Percentiles rank a stretch among this genome's conserved stretches.
Conservation (phyloP, 176 grass and related monocot species). For the Musa troglodytarum region DNA sequence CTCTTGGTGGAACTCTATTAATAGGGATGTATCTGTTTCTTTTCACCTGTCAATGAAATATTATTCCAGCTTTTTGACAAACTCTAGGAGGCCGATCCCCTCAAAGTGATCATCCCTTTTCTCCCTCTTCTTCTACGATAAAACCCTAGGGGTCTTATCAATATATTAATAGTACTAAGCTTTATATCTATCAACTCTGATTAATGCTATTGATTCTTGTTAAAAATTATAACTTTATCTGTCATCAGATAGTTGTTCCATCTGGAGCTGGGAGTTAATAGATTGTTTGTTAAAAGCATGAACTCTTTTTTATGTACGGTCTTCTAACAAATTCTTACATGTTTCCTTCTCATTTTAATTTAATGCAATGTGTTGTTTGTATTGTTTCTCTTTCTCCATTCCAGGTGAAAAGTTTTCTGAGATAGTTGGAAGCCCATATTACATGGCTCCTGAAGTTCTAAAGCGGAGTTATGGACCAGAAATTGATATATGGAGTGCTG, state of each 20-base stretch:
- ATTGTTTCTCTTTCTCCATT: conserved; percentile 8
- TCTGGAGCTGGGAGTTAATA: neutral
- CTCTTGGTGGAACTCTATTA: no score
- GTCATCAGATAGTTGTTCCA: neutral
- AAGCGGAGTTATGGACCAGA: conserved; percentile 97
- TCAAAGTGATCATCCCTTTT: no score
- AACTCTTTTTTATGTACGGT: neutral
- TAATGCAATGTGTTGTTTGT: neutral
- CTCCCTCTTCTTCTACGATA: no score
- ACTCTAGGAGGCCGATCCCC: no score
- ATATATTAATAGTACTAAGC: neutral
- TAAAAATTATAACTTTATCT: neutral
- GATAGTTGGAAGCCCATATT: conserved; percentile 98
- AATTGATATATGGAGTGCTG: conserved; percentile 97
- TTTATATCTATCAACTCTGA: neutral
- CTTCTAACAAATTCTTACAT: neutral
- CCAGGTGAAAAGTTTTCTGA: conserved; percentile 95
- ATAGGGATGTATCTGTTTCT: no score
- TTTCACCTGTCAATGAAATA: no score
- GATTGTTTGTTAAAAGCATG: neutral
- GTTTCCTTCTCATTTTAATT: neutral
- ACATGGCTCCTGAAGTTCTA: conserved; percentile 94
- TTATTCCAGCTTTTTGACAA: no score
- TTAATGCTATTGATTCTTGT: neutral
- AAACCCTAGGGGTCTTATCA: no score